These are phyloP conservation scores for Endothia cerciana DNA, from an alignment of 2,329 filamentous ascomycete species.

Conservation along the genomic window DNA sequence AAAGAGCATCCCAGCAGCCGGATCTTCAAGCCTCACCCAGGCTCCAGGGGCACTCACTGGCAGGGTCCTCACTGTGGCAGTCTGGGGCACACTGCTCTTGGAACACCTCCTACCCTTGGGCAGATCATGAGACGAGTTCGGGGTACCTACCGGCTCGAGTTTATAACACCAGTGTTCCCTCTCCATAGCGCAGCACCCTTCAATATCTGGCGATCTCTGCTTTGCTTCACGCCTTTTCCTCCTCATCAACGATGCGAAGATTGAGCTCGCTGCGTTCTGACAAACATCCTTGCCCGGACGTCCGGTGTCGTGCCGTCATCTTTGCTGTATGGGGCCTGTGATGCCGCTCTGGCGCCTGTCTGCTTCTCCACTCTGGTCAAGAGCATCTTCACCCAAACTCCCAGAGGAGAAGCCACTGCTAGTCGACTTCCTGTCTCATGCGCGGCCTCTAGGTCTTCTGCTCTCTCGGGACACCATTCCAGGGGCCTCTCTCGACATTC, in stretches of 20 bases:
- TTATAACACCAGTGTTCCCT: not conserved
- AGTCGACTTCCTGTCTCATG: not conserved
- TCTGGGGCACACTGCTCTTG: slow-evolving; percentile 1
- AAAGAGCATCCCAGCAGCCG: not conserved
- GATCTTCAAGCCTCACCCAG: not conserved
- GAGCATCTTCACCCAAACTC: not conserved
- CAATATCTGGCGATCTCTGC: not conserved
- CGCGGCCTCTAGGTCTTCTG: not conserved
- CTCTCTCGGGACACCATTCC: not conserved
- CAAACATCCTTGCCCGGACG: not conserved
- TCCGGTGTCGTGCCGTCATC: not conserved
- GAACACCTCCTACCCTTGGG: slow-evolving; percentile 17
- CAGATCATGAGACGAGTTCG: slow-evolving; percentile 19
- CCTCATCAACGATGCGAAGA: too few relatives aligned
- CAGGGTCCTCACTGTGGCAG: slow-evolving; percentile 1
- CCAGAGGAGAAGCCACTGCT: not conserved
- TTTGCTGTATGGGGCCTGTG: not conserved
- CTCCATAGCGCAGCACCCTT: not conserved
- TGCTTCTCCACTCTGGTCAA: not conserved
- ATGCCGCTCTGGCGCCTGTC: not conserved
- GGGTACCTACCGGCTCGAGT: slow-evolving; percentile 11
- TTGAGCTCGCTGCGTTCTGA: not conserved
- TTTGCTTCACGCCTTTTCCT: not conserved
- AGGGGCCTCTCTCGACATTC: not conserved
- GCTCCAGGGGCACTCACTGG: slow-evolving; percentile 1